Conservation (phyloP, 2,329 filamentous ascomycete genomes). For the Xylariaceae sp. region DNA sequence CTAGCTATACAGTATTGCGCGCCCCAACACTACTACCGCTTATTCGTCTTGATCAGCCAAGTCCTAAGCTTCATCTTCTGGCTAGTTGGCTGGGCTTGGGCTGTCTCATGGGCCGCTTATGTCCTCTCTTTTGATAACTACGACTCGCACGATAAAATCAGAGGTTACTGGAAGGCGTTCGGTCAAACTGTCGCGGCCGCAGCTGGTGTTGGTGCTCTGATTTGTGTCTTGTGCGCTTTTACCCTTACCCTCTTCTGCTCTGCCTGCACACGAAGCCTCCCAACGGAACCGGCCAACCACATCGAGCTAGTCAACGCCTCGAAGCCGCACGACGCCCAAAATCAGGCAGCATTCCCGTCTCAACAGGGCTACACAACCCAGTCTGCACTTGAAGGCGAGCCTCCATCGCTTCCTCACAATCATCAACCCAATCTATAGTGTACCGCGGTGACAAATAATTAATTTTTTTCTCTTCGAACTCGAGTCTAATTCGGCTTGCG, state of each 20-base stretch:
- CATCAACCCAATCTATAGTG: background rate
- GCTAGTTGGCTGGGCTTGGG: slow-evolving; percentile 40
- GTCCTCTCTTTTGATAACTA: slow-evolving; percentile 24
- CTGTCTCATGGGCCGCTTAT: slow-evolving; percentile 33
- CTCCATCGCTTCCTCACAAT: background rate
- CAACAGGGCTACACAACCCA: background rate
- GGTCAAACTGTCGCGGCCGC: slow-evolving; percentile 35
- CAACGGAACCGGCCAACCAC: slow-evolving; percentile 15
- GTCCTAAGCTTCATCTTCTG: slow-evolving; percentile 39
- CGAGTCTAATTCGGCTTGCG: background rate
- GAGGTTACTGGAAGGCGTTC: slow-evolving; percentile 20
- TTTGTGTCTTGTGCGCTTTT: slow-evolving; percentile 38
- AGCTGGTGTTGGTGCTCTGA: slow-evolving; percentile 38
- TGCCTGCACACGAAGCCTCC: slow-evolving; percentile 28
- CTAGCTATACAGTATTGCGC: slow-evolving; percentile 34
- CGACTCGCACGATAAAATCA: slow-evolving; percentile 15
- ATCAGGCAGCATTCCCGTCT: background rate
- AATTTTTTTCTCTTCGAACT: background rate
- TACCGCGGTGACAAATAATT: background rate
- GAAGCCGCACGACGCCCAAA: background rate
- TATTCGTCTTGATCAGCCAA: slow-evolving; percentile 30
- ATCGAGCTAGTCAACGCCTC: slow-evolving; percentile 24
- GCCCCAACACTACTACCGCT: slow-evolving; percentile 29
- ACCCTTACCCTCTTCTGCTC: slow-evolving; percentile 37
- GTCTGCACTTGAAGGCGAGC: background rate